phyloP scores from a whole-genome alignment of 371 early-diverging fungal species.

The Apophysomyces sp. region DNA sequence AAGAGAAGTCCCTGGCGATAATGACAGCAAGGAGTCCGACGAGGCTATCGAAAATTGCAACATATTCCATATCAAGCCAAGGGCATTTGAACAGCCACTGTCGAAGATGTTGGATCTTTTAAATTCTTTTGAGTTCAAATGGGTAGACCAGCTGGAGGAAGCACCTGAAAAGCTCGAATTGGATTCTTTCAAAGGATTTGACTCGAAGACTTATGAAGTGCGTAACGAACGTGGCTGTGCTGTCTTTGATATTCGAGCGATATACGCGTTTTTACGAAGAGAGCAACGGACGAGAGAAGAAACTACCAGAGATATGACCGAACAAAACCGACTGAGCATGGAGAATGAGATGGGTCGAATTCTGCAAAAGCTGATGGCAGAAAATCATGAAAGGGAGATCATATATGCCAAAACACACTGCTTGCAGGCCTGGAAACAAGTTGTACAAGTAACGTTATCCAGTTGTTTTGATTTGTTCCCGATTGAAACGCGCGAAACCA shows the following conservation, averaged over 20 bases:
- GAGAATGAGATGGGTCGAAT: constrained; percentile 48
- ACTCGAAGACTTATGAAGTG: constrained; percentile 18
- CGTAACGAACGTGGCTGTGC: constrained; percentile 54
- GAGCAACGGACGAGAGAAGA: constrained; percentile 37
- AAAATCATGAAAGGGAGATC: constrained; percentile 63
- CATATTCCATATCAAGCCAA: neutral
- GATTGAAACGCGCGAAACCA: constrained; percentile 57
- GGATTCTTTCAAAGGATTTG: constrained; percentile 14
- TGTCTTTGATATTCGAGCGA: constrained; percentile 62
- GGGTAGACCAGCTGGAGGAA: constrained; percentile 41
- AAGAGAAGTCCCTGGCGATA: constrained; percentile 10
- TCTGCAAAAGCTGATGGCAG: constrained; percentile 47
- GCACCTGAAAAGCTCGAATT: neutral
- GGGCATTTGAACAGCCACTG: constrained; percentile 36
- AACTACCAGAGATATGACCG: constrained; percentile 28
- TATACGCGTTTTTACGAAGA: constrained; percentile 30
- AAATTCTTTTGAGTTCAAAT: constrained; percentile 48
- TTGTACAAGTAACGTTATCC: constrained; percentile 65
- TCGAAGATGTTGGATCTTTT: constrained; percentile 51
- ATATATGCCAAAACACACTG: constrained; percentile 54
- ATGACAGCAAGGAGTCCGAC: neutral
- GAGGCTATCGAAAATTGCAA: neutral
- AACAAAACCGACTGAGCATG: constrained; percentile 38
- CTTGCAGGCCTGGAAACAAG: constrained; percentile 70
- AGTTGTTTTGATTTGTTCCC: constrained; percentile 60